Evolutionary conservation across 805 yeast genomes (phyloP).

Genomic region (Saccharomyces jurei): DNA sequence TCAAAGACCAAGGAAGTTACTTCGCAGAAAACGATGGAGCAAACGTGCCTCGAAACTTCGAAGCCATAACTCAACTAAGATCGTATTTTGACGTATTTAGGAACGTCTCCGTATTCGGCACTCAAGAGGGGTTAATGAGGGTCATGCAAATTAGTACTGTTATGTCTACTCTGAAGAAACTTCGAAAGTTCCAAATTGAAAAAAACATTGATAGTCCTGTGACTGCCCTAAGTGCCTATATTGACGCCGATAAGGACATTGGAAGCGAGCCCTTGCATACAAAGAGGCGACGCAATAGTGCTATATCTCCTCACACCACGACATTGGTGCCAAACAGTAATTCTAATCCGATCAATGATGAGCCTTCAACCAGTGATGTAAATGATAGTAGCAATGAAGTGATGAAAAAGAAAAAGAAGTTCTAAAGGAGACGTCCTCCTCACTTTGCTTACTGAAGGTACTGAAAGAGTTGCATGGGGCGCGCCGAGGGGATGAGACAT

Average conservation of each 20-base stretch:
- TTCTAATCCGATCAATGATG: background rate
- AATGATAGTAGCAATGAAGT: background rate
- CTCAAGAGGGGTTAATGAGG: slow-evolving; percentile 58
- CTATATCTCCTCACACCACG: background rate
- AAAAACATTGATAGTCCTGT: slow-evolving; percentile 46
- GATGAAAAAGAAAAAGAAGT: background rate
- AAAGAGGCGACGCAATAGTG: background rate
- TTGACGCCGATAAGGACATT: slow-evolving; percentile 8
- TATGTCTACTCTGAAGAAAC: slow-evolving; percentile 59
- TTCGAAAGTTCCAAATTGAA: slow-evolving; percentile 30
- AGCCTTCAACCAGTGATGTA: background rate
- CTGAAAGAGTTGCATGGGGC: background rate
- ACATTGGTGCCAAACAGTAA: background rate
- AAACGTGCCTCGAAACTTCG: slow-evolving; percentile 5
- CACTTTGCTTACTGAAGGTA: background rate
- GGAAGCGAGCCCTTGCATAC: background rate
- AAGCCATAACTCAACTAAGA: slow-evolving; percentile 27
- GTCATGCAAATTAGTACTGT: slow-evolving; percentile 70
- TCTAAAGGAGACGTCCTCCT: background rate
- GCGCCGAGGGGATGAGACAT: background rate
- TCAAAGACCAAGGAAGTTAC: slow-evolving; percentile 1
- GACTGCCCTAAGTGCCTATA: slow-evolving; percentile 42
- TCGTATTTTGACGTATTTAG: slow-evolving; percentile 39
- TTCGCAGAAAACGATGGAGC: background rate
- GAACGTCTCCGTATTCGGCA: slow-evolving; percentile 49